Evolutionary conservation across 2,329 filamentous ascomycete species (phyloP).

Genomic region (Aspergillus ustus): DNA sequence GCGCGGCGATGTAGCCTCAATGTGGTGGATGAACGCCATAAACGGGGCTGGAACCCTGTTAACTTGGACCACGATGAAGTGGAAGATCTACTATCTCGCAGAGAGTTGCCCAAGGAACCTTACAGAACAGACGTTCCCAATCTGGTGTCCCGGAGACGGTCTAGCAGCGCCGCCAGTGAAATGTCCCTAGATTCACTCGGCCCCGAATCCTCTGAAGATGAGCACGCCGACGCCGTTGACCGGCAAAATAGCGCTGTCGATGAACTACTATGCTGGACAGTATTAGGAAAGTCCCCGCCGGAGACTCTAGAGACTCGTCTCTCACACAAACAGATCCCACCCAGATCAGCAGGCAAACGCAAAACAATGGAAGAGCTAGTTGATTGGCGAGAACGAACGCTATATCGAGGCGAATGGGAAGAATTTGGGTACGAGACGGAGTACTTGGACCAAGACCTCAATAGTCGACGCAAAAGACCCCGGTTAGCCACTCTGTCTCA

Average conservation of each 20-base stretch:
- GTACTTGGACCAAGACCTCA: conserved; percentile 36
- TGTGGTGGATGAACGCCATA: conserved; percentile 49
- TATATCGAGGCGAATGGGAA: conserved; percentile 59
- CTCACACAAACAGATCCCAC: conserved; percentile 25
- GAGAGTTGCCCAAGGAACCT: conserved; percentile 13
- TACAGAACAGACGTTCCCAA: conserved; percentile 17
- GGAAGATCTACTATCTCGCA: conserved; percentile 43
- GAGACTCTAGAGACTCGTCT: conserved; percentile 25
- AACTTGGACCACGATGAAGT: conserved; percentile 48
- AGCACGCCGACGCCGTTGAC: conserved; percentile 56
- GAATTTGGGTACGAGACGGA: conserved; percentile 37
- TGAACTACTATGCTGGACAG: conserved; percentile 51
- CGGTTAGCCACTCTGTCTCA: conserved; percentile 22
- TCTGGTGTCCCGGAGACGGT: background rate
- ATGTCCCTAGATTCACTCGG: conserved; percentile 6
- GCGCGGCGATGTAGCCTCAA: conserved; percentile 58
- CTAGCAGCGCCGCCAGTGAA: background rate
- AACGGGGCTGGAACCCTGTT: conserved; percentile 35
- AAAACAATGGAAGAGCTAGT: conserved; percentile 42
- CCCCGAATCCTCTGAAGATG: conserved; percentile 41
- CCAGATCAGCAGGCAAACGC: conserved; percentile 34
- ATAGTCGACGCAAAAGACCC: conserved; percentile 36
- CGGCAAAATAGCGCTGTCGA: conserved; percentile 48
- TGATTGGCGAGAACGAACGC: conserved; percentile 54
- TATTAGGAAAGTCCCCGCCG: conserved; percentile 41